phyloP scores from a whole-genome alignment of 2,329 filamentous ascomycete genomes.

The Sporothrix inflata region DNA sequence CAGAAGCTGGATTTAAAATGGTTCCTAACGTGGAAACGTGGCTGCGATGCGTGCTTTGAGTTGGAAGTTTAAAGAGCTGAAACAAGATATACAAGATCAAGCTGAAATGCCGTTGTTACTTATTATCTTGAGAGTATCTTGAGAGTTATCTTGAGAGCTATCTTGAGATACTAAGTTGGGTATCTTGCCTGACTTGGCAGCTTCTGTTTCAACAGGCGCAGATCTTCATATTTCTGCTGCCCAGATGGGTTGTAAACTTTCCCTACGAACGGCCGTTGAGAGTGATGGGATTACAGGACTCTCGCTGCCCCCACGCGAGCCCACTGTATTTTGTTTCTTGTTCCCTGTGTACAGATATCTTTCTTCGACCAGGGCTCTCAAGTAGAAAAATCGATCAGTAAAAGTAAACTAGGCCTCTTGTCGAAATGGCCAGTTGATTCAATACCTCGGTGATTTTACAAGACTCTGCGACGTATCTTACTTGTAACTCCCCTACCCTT shows the following conservation, averaged over 20 bases:
- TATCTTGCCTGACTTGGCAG: background rate
- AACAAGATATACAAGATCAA: background rate
- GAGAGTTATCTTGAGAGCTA: too few relatives aligned
- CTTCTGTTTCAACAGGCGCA: conserved; percentile 14
- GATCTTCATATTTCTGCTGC: conserved; percentile 20
- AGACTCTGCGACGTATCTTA: background rate
- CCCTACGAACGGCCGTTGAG: background rate
- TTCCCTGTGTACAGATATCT: background rate
- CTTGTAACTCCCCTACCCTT: background rate
- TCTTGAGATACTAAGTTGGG: background rate
- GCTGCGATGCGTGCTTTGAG: background rate
- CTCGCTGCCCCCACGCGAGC: background rate
- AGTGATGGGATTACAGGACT: background rate
- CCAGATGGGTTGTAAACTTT: background rate
- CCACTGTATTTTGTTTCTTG: conserved; percentile 15
- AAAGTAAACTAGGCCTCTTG: background rate
- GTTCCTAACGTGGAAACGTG: background rate
- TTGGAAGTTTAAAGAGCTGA: background rate
- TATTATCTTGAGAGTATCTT: background rate
- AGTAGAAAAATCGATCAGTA: background rate
- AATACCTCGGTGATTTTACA: background rate
- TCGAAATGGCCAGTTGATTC: background rate
- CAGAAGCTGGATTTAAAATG: background rate
- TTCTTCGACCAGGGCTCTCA: background rate
- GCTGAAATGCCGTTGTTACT: background rate